Conservation (phyloP, 345 rosid species). For the Corchorus olitorius region DNA sequence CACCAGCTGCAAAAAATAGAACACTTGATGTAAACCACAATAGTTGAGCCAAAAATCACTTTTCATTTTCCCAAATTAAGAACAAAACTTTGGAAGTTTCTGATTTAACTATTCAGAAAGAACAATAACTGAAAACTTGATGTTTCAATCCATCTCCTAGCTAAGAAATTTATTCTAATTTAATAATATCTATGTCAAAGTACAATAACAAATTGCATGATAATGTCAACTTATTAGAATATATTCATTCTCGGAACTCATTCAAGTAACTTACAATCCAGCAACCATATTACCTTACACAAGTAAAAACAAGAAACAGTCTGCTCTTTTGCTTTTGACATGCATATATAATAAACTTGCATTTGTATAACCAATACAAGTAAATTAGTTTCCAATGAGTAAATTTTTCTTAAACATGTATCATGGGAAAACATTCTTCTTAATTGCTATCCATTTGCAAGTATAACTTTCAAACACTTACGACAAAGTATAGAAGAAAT, state of each 20-base stretch:
- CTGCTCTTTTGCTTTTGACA: neutral
- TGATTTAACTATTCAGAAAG: neutral
- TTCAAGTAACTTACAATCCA: neutral
- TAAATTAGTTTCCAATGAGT: too few species aligned
- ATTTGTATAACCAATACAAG: too few species aligned
- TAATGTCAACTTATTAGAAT: neutral
- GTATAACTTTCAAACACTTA: constrained; percentile 20
- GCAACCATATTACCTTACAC: neutral
- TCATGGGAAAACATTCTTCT: too few species aligned
- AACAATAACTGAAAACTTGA: neutral
- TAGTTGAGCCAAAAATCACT: neutral
- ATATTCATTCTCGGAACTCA: neutral
- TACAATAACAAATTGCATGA: neutral
- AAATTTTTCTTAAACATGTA: too few species aligned
- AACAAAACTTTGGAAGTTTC: neutral
- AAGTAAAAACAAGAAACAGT: neutral
- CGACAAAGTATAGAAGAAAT: constrained; percentile 31
- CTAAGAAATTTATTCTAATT: neutral
- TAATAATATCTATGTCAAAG: neutral
- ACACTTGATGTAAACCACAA: neutral
- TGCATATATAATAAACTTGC: too few species aligned
- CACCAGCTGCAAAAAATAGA: constrained; percentile 23
- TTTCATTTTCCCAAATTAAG: neutral
- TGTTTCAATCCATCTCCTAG: neutral
- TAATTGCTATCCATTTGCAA: neutral